A percentile compares a stretch with the other conserved stretches of the same genome.
Conservation (phyloP, 1,284 basidiomycete genomes). For the Ceratobasidium sp. region DNA sequence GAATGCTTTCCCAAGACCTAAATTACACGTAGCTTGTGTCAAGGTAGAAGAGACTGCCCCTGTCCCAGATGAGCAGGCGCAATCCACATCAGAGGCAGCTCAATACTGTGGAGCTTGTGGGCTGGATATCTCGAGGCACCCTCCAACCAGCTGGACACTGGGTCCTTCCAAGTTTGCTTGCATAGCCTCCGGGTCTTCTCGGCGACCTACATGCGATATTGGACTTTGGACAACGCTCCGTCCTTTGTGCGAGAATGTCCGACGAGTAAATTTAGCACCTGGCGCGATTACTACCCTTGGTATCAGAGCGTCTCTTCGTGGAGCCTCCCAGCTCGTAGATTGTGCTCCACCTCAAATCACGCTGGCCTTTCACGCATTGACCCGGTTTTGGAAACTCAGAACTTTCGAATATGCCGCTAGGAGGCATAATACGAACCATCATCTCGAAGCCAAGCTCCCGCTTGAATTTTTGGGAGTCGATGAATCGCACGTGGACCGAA, state of each 20-base stretch:
- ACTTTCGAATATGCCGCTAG: slow-evolving; percentile 26
- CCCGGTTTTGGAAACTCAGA: slow-evolving; percentile 14
- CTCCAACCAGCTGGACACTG: not conserved
- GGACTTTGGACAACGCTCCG: slow-evolving; percentile 24
- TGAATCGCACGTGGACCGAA: slow-evolving; percentile 32
- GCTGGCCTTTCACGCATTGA: slow-evolving; percentile 25
- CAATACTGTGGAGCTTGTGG: slow-evolving; percentile 26
- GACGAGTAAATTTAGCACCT: slow-evolving; percentile 12
- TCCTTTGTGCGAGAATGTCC: slow-evolving; percentile 4
- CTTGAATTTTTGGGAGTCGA: slow-evolving; percentile 28
- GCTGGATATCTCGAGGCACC: slow-evolving; percentile 14
- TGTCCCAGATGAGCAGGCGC: not conserved
- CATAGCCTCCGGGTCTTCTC: not conserved
- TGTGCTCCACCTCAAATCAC: slow-evolving; percentile 27
- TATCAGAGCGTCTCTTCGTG: slow-evolving; percentile 13
- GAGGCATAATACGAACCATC: slow-evolving; percentile 5
- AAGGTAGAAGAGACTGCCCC: slow-evolving; percentile 2
- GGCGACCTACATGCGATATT: slow-evolving; percentile 20
- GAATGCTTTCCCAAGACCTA: slow-evolving; percentile 24
- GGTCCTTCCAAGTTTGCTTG: slow-evolving; percentile 22
- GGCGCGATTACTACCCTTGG: slow-evolving; percentile 33
- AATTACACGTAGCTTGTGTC: not conserved
- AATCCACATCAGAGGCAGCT: not conserved
- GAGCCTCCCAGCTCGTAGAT: slow-evolving; percentile 27
- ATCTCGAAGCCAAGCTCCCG: slow-evolving; percentile 5